phyloP scores from a whole-genome alignment of 805 yeast species.

The Candida sphagnicola region DNA sequence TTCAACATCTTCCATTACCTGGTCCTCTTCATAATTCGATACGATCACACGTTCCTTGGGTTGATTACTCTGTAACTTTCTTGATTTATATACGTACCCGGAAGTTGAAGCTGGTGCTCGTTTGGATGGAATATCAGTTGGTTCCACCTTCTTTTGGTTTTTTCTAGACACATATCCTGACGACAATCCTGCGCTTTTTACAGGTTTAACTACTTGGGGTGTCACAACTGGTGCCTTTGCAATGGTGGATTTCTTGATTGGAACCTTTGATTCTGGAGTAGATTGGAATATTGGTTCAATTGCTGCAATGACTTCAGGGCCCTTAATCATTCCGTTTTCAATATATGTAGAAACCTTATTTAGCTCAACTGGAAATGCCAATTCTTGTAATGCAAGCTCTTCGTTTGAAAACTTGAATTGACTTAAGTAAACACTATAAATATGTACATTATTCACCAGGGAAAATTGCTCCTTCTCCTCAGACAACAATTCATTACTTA shows the following conservation, averaged over 20 bases:
- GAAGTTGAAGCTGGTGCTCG: conserved; percentile 11
- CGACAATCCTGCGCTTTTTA: conserved; percentile 13
- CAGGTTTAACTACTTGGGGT: conserved; percentile 7
- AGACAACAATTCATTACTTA: conserved; percentile 20
- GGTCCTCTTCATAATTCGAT: conserved; percentile 15
- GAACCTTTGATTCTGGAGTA: neutral
- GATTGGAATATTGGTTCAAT: conserved; percentile 2
- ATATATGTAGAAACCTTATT: conserved; percentile 15
- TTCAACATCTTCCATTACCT: conserved; percentile 9
- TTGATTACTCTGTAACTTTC: conserved; percentile 25
- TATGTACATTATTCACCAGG: conserved; percentile 28
- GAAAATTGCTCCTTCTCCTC: conserved; percentile 24
- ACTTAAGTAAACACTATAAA: conserved; percentile 31
- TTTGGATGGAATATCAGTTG: conserved; percentile 7
- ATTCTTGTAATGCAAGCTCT: conserved; percentile 17
- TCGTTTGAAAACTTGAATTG: conserved; percentile 5
- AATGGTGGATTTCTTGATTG: conserved; percentile 1
- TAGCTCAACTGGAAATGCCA: conserved; percentile 9
- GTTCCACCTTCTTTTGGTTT: conserved; percentile 7
- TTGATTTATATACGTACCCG: conserved; percentile 29
- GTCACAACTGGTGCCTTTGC: conserved; percentile 4
- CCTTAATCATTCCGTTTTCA: conserved; percentile 29
- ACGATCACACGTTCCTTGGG: conserved; percentile 36
- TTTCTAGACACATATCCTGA: conserved; percentile 30
- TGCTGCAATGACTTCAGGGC: conserved; percentile 19